A percentile compares a stretch with the other conserved stretches of the same genome.
Conservation (phyloP, 257 asterid genomes). For the Verbascum thapsus region DNA sequence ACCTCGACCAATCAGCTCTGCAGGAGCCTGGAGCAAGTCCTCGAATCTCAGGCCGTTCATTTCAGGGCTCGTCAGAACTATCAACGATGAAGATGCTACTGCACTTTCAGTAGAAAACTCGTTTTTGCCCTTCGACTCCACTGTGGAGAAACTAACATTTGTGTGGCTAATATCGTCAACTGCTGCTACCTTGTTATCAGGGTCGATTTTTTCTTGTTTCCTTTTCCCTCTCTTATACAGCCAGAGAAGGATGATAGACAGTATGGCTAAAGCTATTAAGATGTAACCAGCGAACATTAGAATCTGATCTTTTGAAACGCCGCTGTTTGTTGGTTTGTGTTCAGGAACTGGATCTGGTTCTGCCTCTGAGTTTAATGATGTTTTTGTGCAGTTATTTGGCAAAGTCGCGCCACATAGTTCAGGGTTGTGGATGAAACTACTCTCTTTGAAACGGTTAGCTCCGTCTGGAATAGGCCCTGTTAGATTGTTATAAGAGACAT, state of each 20-base stretch:
- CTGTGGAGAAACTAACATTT: conserved; percentile 43
- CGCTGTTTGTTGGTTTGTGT: not conserved
- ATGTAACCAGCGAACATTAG: conserved; percentile 64
- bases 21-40: conserved; percentile 76
- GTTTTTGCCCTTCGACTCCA: conserved; percentile 40
- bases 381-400: conserved; percentile 38
- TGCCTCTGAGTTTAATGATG: conserved; percentile 1
- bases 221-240: conserved; percentile 40
- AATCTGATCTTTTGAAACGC: conserved; percentile 45
- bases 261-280: conserved; percentile 47
- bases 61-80: conserved; percentile 53
- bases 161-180: conserved; percentile 36
- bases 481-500: conserved; percentile 53
- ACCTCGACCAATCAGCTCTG: conserved; percentile 83
- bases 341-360: conserved; percentile 11
- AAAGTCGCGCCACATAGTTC: conserved; percentile 53
- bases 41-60: conserved; percentile 62
- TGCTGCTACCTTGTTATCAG: conserved; percentile 33
- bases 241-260: conserved; percentile 40
- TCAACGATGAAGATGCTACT: conserved; percentile 45
- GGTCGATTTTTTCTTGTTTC: conserved; percentile 22
- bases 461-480: conserved; percentile 48
- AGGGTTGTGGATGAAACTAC: conserved; percentile 46
- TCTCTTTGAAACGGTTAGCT: conserved; percentile 31
- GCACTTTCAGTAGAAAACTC: conserved; percentile 48